phyloP scores from a whole-genome alignment of 2,329 filamentous ascomycete genomes.

The Microdochium paspali region DNA sequence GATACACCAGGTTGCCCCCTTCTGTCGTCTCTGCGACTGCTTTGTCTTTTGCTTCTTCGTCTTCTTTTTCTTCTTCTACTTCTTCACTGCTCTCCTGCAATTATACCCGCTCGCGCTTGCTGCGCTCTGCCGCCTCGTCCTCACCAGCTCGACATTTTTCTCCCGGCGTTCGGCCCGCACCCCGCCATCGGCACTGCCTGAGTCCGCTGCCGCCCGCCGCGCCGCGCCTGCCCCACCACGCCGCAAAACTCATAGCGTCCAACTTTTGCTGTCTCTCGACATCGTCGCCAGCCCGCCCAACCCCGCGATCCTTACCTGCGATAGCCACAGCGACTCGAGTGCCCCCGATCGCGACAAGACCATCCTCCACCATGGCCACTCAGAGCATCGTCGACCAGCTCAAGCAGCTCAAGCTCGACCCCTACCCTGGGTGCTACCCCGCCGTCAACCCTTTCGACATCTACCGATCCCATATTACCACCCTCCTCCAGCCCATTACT shows the following conservation, averaged over 20 bases:
- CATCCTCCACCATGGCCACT: constrained; percentile 13
- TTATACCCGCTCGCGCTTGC: not conserved
- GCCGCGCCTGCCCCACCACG: not conserved
- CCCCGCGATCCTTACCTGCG: not conserved
- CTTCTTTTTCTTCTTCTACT: not conserved
- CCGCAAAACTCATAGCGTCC: not conserved
- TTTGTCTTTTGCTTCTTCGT: not conserved
- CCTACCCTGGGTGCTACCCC: constrained; percentile 51
- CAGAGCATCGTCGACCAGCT: constrained; percentile 11
- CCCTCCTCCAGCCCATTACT: constrained; percentile 57
- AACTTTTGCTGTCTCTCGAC: not conserved
- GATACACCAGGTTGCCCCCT: too few species aligned
- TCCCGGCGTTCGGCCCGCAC: not conserved
- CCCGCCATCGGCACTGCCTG: not conserved
- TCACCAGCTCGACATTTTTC: not conserved
- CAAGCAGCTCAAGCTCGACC: constrained; percentile 17
- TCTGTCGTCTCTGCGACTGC: not conserved
- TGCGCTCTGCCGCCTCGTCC: not conserved
- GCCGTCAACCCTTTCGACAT: constrained; percentile 68
- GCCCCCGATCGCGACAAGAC: not conserved
- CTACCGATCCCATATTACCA: constrained; percentile 68
- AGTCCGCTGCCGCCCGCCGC: too few species aligned
- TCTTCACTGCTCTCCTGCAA: not conserved
- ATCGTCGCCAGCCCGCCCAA: not conserved
- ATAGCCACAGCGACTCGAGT: not conserved